These are phyloP conservation scores for Yamadazyma atmosphaerica DNA, from an alignment of 1,139 yeast genomes.

Conservation along the genomic window DNA sequence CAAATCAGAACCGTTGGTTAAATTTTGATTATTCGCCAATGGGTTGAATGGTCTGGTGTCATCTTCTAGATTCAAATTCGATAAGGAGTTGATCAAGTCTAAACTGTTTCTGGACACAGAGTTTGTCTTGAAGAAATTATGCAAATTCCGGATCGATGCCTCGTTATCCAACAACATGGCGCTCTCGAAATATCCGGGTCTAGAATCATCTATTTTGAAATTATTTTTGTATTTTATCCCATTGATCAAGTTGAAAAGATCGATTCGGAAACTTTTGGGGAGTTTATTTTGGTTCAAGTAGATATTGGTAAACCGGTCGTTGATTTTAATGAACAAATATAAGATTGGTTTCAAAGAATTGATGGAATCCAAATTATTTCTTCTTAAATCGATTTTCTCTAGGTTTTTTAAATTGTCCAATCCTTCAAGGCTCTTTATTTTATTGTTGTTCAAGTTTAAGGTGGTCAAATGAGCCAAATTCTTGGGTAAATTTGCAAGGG, in stretches of 20 bases:
- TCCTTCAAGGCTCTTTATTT: conserved; percentile 45
- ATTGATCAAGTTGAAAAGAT: conserved; percentile 53
- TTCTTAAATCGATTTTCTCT: conserved; percentile 59
- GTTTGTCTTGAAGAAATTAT: conserved; percentile 37
- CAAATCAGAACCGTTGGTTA: conserved; percentile 22
- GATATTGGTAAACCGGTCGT: conserved; percentile 30
- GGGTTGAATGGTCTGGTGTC: conserved; percentile 24
- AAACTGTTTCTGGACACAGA: conserved; percentile 9
- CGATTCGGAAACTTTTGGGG: conserved; percentile 52
- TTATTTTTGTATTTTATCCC: conserved; percentile 51
- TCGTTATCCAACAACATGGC: conserved; percentile 54
- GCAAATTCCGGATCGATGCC: conserved; percentile 43
- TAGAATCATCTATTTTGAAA: conserved; percentile 58
- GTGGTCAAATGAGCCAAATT: conserved; percentile 46
- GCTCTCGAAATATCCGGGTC: conserved; percentile 65
- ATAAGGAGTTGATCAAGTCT: conserved; percentile 15
- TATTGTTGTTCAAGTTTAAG: conserved; percentile 57
- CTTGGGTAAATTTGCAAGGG: conserved; percentile 39
- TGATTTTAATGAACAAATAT: conserved; percentile 32
- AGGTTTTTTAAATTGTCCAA: conserved; percentile 46
- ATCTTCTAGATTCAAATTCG: conserved; percentile 16
- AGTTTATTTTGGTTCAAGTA: conserved; percentile 46
- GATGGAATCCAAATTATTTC: conserved; percentile 43
- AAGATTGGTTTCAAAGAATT: conserved; percentile 36
- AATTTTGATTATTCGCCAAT: conserved; percentile 27